Evolutionary conservation across 345 rosid genomes (phyloP).

Genomic region (Brassica rapa): DNA sequence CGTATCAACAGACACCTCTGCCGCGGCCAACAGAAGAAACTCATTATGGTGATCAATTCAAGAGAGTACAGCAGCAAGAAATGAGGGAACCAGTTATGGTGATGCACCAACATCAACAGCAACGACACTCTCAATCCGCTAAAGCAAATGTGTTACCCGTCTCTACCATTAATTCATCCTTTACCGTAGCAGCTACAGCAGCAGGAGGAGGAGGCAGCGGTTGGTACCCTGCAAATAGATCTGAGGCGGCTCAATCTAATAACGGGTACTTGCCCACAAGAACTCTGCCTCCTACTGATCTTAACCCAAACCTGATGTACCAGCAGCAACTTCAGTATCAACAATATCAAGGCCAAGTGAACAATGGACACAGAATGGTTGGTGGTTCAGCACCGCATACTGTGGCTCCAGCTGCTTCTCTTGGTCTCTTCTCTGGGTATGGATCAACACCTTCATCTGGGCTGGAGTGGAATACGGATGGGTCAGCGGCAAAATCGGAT

Average conservation of each 20-base stretch:
- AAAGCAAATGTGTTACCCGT: slow-evolving; percentile 56
- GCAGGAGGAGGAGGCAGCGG: slow-evolving; percentile 32
- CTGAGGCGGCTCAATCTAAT: slow-evolving; percentile 43
- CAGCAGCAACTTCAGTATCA: slow-evolving; percentile 57
- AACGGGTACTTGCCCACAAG: slow-evolving; percentile 55
- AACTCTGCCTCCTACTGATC: slow-evolving; percentile 44
- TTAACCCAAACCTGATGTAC: slow-evolving; percentile 53
- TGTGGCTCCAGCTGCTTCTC: slow-evolving; percentile 79
- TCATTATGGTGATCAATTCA: slow-evolving; percentile 61
- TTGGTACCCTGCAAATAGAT: slow-evolving; percentile 56
- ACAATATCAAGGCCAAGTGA: slow-evolving; percentile 56
- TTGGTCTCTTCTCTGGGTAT: slow-evolving; percentile 76
- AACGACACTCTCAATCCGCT: slow-evolving; percentile 41
- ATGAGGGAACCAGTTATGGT: slow-evolving; percentile 64
- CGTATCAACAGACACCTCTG: slow-evolving; percentile 55
- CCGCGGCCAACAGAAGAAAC: slow-evolving; percentile 56
- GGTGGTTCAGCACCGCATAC: slow-evolving; percentile 46
- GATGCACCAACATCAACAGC: slow-evolving; percentile 71
- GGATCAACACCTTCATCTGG: slow-evolving; percentile 66
- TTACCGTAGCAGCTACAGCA: slow-evolving; percentile 52
- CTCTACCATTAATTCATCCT: slow-evolving; percentile 53
- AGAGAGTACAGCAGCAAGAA: slow-evolving; percentile 59
- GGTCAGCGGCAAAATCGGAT: slow-evolving; percentile 57
- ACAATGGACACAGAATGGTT: slow-evolving; percentile 50
- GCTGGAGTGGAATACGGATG: slow-evolving; percentile 73